Evolutionary conservation across 345 rosid genomes (phyloP).

Genomic region (Ceriops tagal): DNA sequence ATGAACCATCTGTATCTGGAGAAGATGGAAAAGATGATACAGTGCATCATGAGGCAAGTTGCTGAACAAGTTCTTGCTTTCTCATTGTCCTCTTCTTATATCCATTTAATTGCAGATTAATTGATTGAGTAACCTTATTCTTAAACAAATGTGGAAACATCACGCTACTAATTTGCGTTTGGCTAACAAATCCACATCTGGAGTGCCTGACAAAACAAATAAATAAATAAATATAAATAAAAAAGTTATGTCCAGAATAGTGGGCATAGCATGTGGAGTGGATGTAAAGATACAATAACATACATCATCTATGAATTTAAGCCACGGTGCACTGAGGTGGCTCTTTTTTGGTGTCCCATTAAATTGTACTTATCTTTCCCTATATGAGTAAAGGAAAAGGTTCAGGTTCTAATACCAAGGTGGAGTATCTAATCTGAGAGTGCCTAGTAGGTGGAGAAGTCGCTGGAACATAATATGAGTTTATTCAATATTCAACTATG

Average conservation of each 20-base stretch:
- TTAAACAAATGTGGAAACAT: background rate
- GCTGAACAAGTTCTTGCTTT: slow-evolving; percentile 3
- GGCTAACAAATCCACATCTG: background rate
- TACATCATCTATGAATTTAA: background rate
- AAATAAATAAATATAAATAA: background rate
- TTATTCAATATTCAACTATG: background rate
- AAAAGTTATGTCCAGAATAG: background rate
- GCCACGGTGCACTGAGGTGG: background rate
- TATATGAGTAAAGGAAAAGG: background rate
- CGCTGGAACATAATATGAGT: background rate
- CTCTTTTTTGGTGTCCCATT: background rate
- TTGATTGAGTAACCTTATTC: background rate
- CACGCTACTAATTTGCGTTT: background rate
- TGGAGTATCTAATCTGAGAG: no score
- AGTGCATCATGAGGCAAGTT: slow-evolving; percentile 56
- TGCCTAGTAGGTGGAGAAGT: no score
- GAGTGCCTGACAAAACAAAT: background rate
- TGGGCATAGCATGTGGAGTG: background rate
- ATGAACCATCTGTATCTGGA: slow-evolving; percentile 45
- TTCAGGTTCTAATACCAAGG: no score
- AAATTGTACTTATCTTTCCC: background rate
- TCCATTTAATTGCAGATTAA: background rate
- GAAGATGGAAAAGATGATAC: slow-evolving; percentile 58
- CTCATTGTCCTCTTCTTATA: background rate
- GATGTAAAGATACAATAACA: background rate